These are phyloP conservation scores for Lobulomyces angularis DNA, from an alignment of 192 early-diverging fungal species.

Conservation along the genomic window DNA sequence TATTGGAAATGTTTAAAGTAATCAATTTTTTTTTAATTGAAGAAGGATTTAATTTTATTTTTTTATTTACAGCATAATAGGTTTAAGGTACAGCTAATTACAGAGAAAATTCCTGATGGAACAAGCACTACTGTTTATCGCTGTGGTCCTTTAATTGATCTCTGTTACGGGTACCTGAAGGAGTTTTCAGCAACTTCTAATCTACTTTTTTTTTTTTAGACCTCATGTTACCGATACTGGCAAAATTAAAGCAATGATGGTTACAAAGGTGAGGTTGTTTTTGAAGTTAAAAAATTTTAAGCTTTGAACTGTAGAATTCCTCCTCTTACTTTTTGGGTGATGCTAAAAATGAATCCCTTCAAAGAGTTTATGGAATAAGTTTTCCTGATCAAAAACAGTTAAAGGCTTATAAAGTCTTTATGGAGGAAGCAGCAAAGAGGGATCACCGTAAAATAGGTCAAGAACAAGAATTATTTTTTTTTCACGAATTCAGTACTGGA, in stretches of 20 bases:
- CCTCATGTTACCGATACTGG: slow-evolving; percentile 94
- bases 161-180: too few relatives aligned
- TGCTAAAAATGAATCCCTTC: slow-evolving; percentile 92
- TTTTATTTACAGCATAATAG: slow-evolving; percentile 60
- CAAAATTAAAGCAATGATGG: slow-evolving; percentile 80
- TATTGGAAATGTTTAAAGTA: slow-evolving; percentile 88
- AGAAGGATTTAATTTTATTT: background rate
- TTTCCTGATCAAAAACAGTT: slow-evolving; percentile 98
- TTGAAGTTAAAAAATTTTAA: background rate
- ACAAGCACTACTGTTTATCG: slow-evolving; percentile 96
- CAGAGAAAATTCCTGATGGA: slow-evolving; percentile 75
- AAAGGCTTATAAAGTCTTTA: slow-evolving; percentile 88
- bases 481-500: slow-evolving; percentile 89
- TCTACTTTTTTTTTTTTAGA: slow-evolving; percentile 45
- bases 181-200: background rate
- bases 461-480: slow-evolving; percentile 99
- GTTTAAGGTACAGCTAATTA: slow-evolving; percentile 93
- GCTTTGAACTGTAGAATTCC: slow-evolving; percentile 57
- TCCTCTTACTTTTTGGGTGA: slow-evolving; percentile 96
- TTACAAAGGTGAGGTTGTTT: slow-evolving; percentile 54
- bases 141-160: slow-evolving; percentile 94
- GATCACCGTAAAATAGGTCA: slow-evolving; percentile 94
- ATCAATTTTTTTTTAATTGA: background rate
- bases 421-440: slow-evolving; percentile 91
- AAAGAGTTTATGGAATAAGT: slow-evolving; percentile 96